Percentiles rank a stretch among this genome's conserved stretches.
Conservation (phyloP, 805 yeast genomes). For the Ogataea populi-albae region DNA sequence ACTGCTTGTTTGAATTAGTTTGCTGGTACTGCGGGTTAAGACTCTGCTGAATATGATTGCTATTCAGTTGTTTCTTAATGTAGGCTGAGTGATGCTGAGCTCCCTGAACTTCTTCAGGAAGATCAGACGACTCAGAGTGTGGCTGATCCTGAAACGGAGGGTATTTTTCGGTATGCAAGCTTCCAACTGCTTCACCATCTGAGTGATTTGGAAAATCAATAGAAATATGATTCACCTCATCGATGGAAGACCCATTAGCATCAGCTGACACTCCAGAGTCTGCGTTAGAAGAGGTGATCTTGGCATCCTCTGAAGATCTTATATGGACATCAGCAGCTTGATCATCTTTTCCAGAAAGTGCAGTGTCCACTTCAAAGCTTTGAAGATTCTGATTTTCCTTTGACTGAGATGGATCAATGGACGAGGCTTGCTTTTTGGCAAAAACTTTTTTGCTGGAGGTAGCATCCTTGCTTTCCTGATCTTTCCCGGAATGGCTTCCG, state of each 20-base stretch:
- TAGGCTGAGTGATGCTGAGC: slow-evolving; percentile 1
- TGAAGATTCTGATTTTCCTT: neutral
- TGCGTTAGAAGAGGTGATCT: neutral
- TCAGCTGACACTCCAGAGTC: neutral
- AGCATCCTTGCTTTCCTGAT: slow-evolving; percentile 7
- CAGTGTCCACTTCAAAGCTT: neutral
- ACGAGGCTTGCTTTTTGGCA: slow-evolving; percentile 3
- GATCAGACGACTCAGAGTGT: neutral
- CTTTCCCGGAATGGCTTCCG: slow-evolving; percentile 7
- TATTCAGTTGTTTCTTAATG: slow-evolving; percentile 1
- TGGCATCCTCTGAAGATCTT: neutral
- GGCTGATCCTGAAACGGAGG: no score
- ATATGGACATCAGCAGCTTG: neutral
- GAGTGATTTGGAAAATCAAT: no score
- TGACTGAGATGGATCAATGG: slow-evolving; percentile 4
- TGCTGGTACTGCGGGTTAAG: slow-evolving; percentile 9
- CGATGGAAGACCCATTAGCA: no score
- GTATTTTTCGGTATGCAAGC: no score
- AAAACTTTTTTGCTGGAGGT: slow-evolving; percentile 2
- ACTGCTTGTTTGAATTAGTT: slow-evolving; percentile 9
- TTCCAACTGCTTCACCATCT: neutral
- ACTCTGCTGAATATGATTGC: slow-evolving; percentile 4
- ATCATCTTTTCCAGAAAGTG: neutral
- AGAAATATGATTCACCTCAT: no score
- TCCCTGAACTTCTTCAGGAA: slow-evolving; percentile 1